A percentile compares a stretch with the other conserved stretches of the same genome.
Conservation (phyloP, 1,284 basidiomycete genomes). For the Malassezia cuniculi region DNA sequence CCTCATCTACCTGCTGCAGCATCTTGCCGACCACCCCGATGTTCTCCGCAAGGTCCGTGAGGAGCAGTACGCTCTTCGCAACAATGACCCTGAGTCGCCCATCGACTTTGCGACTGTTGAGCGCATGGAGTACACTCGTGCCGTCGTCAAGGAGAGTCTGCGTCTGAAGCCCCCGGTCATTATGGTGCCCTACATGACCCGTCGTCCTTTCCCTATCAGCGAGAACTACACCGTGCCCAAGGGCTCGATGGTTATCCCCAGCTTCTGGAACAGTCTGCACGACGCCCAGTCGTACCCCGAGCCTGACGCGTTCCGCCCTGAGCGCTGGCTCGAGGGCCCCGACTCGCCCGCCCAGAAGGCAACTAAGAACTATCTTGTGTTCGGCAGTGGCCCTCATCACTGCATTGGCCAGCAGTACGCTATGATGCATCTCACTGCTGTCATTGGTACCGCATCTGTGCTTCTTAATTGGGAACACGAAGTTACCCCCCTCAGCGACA, state of each 20-base stretch:
- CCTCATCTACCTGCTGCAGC: conserved; percentile 86
- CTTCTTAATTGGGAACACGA: conserved; percentile 82
- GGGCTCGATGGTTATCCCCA: conserved; percentile 87
- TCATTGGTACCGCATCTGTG: conserved; percentile 68
- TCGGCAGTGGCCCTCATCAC: conserved; percentile 67
- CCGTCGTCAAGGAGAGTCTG: conserved; percentile 82
- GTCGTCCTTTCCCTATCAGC: conserved; percentile 78
- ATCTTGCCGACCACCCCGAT: conserved; percentile 81
- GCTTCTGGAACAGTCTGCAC: conserved; percentile 81
- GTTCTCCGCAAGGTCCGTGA: conserved; percentile 75
- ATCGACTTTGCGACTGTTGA: conserved; percentile 80
- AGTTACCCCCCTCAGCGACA: conserved; percentile 61
- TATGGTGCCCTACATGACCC: conserved; percentile 80
- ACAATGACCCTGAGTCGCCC: conserved; percentile 64
- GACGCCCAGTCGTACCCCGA: conserved; percentile 77
- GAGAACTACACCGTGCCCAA: conserved; percentile 80
- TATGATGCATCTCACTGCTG: conserved; percentile 74
- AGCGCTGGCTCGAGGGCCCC: conserved; percentile 81
- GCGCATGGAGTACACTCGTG: conserved; percentile 80
- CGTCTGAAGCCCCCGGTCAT: conserved; percentile 66
- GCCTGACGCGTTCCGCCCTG: conserved; percentile 69
- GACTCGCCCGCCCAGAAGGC: conserved; percentile 62
- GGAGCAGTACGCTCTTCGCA: conserved; percentile 75
- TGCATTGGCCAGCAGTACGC: conserved; percentile 92
- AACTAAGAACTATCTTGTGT: conserved; percentile 90